These are phyloP conservation scores for Eimeria brunetti DNA, from an alignment of 169 alveolate species.

Conservation along the genomic window DNA sequence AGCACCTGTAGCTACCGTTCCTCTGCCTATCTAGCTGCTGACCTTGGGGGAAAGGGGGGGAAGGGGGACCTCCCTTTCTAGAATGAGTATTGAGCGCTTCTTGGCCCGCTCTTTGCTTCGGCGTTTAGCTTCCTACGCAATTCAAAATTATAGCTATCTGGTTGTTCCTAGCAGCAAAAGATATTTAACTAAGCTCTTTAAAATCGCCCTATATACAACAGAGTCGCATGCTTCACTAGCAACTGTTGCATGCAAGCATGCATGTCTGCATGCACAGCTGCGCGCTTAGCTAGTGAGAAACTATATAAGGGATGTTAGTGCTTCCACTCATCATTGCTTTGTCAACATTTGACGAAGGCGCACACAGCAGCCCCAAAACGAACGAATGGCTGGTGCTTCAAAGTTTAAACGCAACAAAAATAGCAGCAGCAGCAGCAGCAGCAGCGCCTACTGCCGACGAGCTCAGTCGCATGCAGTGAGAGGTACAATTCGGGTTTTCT, in stretches of 20 bases:
- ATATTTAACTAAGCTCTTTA: no score
- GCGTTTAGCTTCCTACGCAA: no score
- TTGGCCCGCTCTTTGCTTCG: no score
- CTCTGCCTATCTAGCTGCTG: neutral
- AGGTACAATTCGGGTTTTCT: neutral
- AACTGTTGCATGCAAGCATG: no score
- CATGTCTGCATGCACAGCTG: neutral
- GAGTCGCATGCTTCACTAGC: no score
- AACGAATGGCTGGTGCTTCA: conserved; percentile 29
- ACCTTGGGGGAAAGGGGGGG: neutral
- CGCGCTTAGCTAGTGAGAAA: neutral
- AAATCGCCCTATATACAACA: no score
- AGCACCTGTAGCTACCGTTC: neutral
- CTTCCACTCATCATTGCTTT: neutral
- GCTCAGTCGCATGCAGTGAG: conserved; percentile 3
- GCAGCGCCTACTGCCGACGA: conserved; percentile 1
- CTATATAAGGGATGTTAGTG: neutral
- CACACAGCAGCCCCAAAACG: conserved; percentile 17
- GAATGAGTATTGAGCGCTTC: no score
- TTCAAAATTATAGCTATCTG: no score
- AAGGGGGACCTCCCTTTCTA: no score
- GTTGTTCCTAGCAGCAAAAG: no score
- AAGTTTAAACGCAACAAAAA: no score
- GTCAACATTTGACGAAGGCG: conserved; percentile 21
- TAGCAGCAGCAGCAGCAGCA: no score